These are phyloP conservation scores for Mycena sp. DNA, from an alignment of 1,284 basidiomycete species.

Conservation along the genomic window DNA sequence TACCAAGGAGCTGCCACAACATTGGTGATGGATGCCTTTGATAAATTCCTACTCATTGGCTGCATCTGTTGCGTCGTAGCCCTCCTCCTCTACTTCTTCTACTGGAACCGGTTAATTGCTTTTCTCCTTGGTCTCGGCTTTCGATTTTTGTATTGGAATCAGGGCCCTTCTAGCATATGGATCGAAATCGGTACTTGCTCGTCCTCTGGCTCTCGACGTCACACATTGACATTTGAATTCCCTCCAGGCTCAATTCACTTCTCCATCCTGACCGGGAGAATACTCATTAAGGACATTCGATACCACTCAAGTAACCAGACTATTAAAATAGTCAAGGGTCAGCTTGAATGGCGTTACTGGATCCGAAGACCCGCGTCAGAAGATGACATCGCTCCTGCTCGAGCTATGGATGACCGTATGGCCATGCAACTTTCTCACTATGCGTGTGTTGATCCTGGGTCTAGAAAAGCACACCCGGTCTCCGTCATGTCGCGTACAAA, in stretches of 20 bases:
- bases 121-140: constrained; percentile 68
- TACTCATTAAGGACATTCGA: constrained; percentile 85
- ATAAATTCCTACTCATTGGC: constrained; percentile 71
- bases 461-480: constrained; percentile 42
- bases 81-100: constrained; percentile 86
- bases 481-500: constrained; percentile 79
- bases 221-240: constrained; percentile 12
- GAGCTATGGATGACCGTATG: constrained; percentile 62
- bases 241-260: constrained; percentile 85
- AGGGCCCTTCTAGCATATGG: constrained; percentile 76
- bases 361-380: constrained; percentile 74
- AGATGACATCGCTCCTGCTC: constrained; percentile 68
- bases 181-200: constrained; percentile 72
- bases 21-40: constrained; percentile 46
- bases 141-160: constrained; percentile 77
- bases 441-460: not conserved
- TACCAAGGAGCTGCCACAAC: not conserved
- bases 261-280: constrained; percentile 86
- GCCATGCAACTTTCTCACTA: not conserved
- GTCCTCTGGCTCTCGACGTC: not conserved
- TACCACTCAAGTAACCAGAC: constrained; percentile 94
- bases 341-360: constrained; percentile 94
- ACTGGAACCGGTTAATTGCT: constrained; percentile 87
- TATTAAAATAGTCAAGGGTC: constrained; percentile 81
- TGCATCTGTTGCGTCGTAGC: constrained; percentile 78